Evolutionary conservation across 2,329 filamentous ascomycete genomes (phyloP).

Genomic region (Talaromyces amestolkiae): DNA sequence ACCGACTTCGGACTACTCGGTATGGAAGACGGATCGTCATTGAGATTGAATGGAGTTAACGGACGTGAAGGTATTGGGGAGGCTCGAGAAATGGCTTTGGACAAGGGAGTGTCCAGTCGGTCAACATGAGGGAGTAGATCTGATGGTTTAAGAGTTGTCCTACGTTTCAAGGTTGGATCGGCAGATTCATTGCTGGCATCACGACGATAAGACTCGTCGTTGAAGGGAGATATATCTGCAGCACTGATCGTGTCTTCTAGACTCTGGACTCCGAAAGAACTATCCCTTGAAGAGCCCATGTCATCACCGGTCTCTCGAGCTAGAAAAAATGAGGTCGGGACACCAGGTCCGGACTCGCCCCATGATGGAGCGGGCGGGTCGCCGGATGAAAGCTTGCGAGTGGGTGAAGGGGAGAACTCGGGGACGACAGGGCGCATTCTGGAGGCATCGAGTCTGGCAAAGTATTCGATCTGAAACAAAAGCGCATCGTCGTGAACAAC

Average conservation of each 20-base stretch:
- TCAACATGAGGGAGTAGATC: constrained; percentile 22
- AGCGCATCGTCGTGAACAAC: neutral
- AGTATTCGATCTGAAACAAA: neutral
- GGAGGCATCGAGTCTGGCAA: constrained; percentile 4
- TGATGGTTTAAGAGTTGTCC: constrained; percentile 33
- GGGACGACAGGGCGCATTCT: constrained; percentile 41
- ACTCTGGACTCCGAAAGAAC: constrained; percentile 19
- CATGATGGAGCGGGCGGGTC: constrained; percentile 31
- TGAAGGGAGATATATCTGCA: constrained; percentile 10
- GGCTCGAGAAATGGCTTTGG: constrained; percentile 20
- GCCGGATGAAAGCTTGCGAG: constrained; percentile 37
- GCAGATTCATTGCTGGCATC: constrained; percentile 26
- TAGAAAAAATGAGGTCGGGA: constrained; percentile 60
- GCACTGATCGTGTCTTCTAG: constrained; percentile 18
- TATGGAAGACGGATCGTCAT: constrained; percentile 48
- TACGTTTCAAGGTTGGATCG: constrained; percentile 27
- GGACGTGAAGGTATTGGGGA: constrained; percentile 37
- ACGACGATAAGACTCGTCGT: constrained; percentile 15
- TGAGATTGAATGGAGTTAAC: constrained; percentile 44
- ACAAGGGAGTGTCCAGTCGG: constrained; percentile 21
- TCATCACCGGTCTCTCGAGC: constrained; percentile 40
- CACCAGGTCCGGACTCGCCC: constrained; percentile 32
- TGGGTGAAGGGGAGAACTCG: constrained; percentile 32
- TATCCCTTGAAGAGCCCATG: constrained; percentile 6
- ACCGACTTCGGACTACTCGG: constrained; percentile 60